Evolutionary conservation across 768 basidiomycete species (phyloP), one percentile per base, ranked within the genome.

Genomic region (Amylocystis lapponica): DNA sequence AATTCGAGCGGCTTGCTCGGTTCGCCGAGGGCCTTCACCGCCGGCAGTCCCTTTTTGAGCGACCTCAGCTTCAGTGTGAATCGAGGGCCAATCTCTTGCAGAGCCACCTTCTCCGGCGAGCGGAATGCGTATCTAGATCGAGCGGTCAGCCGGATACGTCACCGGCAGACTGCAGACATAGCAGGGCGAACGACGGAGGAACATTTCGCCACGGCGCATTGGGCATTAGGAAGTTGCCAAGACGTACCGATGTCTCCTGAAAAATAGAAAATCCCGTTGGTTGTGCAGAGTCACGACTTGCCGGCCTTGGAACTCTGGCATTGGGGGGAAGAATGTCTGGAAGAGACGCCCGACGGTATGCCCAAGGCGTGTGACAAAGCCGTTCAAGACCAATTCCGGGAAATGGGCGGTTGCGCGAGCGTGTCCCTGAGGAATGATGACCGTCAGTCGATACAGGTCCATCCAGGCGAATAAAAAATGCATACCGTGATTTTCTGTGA

Each of bases 261-360:
- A 95, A 70, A 99, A 99, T 45, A 99, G 66, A 66, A 98, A 99
- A 67, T 99, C 96, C 36, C 96, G 79, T 61, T 96, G 93, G 58
- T 97, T 97, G 59, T 98, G 96, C 16, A 98, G 71, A 3, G 95
- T 96, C 11, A 98, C 94, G 9, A 97, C 94, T 63, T 99, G 96
- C 23, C 96, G 71, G 26, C 96, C 96, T 65, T 92, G 84, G 58
- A 96, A 97, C 60, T 96, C 89, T 1, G 93, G 92, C 49, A 95
- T 69, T 6, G 89, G 92, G 14, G 96, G 96, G 68, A 97, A 98
- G 17, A 93, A 76, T 1, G 93, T 93, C 55, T 96, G 95, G 66
- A 98, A 95, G 74, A 99, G 85, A 20, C 92, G 78, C 13, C 96
- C 96, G 39, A 97, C 81, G 13, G 83, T 81, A 58, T 96, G 89